phyloP scores from a whole-genome alignment of 192 early-diverging fungal species.

The Podila clonocystis region DNA sequence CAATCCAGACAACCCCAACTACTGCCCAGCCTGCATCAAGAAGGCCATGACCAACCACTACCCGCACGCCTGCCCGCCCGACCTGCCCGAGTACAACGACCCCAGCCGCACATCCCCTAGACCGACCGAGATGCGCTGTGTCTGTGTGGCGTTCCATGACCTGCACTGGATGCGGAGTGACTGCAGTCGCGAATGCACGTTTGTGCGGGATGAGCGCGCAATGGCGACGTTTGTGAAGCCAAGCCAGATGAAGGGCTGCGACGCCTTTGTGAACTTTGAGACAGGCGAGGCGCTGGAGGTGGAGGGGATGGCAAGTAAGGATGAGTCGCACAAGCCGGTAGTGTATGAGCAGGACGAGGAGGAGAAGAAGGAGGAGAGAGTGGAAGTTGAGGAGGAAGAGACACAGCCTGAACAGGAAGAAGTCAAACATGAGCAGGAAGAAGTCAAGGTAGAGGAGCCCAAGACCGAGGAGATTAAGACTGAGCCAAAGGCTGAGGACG shows the following conservation, averaged over 20 bases:
- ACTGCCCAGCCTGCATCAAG: slow-evolving; percentile 34
- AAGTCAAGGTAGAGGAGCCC: not conserved
- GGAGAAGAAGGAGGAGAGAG: not conserved
- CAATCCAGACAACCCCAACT: slow-evolving; percentile 37
- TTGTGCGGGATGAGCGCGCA: slow-evolving; percentile 17
- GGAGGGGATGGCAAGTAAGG: slow-evolving; percentile 30
- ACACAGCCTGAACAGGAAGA: not conserved
- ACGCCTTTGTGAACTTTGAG: slow-evolving; percentile 21
- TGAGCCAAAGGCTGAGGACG: not conserved
- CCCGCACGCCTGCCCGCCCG: slow-evolving; percentile 33
- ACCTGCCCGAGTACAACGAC: slow-evolving; percentile 11
- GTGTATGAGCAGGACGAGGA: slow-evolving; percentile 4
- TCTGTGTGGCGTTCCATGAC: slow-evolving; percentile 34
- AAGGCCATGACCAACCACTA: slow-evolving; percentile 44
- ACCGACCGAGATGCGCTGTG: slow-evolving; percentile 26
- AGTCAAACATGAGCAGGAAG: slow-evolving; percentile 2
- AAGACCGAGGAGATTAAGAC: not conserved
- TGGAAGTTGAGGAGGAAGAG: not conserved
- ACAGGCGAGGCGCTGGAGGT: slow-evolving; percentile 15
- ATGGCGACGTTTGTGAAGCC: slow-evolving; percentile 13
- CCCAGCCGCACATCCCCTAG: slow-evolving; percentile 13
- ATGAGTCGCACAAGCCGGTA: slow-evolving; percentile 14
- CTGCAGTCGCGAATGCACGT: slow-evolving; percentile 29
- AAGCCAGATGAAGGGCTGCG: slow-evolving; percentile 27
- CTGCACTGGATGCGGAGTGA: slow-evolving; percentile 44